These are phyloP conservation scores for Castanea mollissima DNA, from an alignment of 306 rosid species.

Conservation along the genomic window DNA sequence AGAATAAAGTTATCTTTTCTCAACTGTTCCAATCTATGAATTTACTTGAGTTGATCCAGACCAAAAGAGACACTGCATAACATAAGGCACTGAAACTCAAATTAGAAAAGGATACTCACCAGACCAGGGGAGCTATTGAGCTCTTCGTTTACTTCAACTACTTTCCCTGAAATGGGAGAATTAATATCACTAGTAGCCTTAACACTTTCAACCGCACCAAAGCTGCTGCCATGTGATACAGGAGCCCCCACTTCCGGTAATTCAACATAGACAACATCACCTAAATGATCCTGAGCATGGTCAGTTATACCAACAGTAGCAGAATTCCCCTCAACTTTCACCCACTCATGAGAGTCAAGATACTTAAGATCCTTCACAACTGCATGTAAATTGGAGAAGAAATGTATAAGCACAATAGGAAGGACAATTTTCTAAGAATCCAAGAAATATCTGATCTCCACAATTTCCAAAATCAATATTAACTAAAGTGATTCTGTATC, in stretches of 20 bases:
- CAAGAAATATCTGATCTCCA: neutral
- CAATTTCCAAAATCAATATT: neutral
- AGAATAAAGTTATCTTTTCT: neutral
- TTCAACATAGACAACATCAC: conserved; percentile 95
- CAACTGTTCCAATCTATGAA: neutral
- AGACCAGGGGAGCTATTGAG: conserved; percentile 78
- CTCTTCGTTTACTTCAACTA: conserved; percentile 58
- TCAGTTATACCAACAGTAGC: conserved; percentile 90
- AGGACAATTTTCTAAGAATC: neutral
- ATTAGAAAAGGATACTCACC: conserved; percentile 50
- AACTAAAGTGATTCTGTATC: neutral
- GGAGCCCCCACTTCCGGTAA: conserved; percentile 75
- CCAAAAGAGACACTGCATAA: neutral
- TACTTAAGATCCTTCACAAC: conserved; percentile 82
- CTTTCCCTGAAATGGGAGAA: conserved; percentile 88
- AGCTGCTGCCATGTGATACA: conserved; percentile 61
- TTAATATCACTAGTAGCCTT: conserved; percentile 93
- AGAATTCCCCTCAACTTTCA: conserved; percentile 75
- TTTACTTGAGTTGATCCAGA: neutral
- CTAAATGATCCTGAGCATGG: conserved; percentile 97
- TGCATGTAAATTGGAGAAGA: conserved; percentile 25
- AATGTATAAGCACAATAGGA: neutral
- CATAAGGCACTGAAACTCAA: neutral
- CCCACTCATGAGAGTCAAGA: conserved; percentile 90
- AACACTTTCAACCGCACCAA: conserved; percentile 96